These are phyloP conservation scores for Pistacia integerrima DNA, from an alignment of 345 rosid species.

Conservation along the genomic window DNA sequence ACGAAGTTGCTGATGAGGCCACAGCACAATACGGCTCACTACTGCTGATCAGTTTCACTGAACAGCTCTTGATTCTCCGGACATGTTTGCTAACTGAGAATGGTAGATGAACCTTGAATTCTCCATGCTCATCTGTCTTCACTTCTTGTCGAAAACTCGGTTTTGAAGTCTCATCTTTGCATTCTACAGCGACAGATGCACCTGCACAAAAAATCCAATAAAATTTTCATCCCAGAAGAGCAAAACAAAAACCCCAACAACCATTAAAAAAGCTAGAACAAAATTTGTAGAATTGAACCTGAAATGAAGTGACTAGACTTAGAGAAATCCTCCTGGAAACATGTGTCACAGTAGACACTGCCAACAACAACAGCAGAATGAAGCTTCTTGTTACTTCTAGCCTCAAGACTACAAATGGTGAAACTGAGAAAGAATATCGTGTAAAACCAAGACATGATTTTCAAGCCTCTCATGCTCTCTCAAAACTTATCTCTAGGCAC, in stretches of 20 bases:
- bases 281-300: constrained; percentile 38
- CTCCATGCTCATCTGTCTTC: constrained; percentile 71
- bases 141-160: constrained; percentile 53
- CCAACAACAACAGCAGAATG: constrained; percentile 76
- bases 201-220: constrained; percentile 43
- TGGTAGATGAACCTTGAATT: constrained; percentile 67
- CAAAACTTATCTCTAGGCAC: neutral
- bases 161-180: constrained; percentile 49
- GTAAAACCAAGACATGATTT: constrained; percentile 42
- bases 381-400: constrained; percentile 34
- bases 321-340: constrained; percentile 61
- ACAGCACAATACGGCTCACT: constrained; percentile 73
- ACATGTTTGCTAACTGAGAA: constrained; percentile 68
- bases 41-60: constrained; percentile 65
- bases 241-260: neutral
- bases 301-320: constrained; percentile 70
- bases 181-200: constrained; percentile 77
- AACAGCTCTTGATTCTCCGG: constrained; percentile 65
- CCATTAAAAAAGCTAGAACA: neutral
- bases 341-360: constrained; percentile 87
- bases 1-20: constrained; percentile 67
- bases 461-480: neutral
- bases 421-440: constrained; percentile 30
- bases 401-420: constrained; percentile 22
- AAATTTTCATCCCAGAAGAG: neutral